Evolutionary conservation across 495 filamentous ascomycete species (phyloP), one percentile per base, ranked within the genome.

Genomic region (Acidomyces sp.): DNA sequence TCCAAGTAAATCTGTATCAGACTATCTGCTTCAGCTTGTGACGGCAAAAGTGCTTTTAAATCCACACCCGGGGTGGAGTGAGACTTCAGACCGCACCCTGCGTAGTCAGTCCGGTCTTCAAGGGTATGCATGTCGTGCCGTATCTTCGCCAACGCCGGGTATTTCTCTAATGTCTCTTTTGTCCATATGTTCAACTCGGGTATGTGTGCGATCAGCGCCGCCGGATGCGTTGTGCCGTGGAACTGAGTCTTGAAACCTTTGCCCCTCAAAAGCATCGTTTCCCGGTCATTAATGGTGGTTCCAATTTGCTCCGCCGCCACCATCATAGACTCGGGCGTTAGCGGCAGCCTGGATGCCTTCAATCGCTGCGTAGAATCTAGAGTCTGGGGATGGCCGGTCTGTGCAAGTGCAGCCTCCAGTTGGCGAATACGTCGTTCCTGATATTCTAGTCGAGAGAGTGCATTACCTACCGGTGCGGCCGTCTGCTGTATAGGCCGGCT

Each of bases 231-330:
- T 16, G 28, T 30, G 25, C 48, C 48, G 20, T 51, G 26, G 28
- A 51, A 51, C 17, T 46, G 48, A 10, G 48, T 51, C 34, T 51
- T 54, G 47, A 51, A 54, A 7, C 40, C 38, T 20, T 41, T 45
- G 3, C 47, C 51, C 19, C 47, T 37, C 23, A 48, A 32, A 5
- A 42, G 22, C 39, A 40, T 43, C 10, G 32, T 45, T 25, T 43
- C 46, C n/a, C 39, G 47, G 16, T 44, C 40, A 19, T 17, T 41
- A 13, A 34, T n/a, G 26, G 27, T 23, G 3, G 25, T 37, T 3
- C 9, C 36, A 25, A 11, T n/a, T 1, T 5, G n/a, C 23, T 43
- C 30, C 4, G 24, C 30, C 15, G 34, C 20, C 2, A 11, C 34
- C 13, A 39, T 22, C 23, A 23, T n/a, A 25, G 48, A 46, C 21